These are phyloP conservation scores for Diversispora eburnea DNA, from an alignment of 192 early-diverging fungal species.

Conservation along the genomic window DNA sequence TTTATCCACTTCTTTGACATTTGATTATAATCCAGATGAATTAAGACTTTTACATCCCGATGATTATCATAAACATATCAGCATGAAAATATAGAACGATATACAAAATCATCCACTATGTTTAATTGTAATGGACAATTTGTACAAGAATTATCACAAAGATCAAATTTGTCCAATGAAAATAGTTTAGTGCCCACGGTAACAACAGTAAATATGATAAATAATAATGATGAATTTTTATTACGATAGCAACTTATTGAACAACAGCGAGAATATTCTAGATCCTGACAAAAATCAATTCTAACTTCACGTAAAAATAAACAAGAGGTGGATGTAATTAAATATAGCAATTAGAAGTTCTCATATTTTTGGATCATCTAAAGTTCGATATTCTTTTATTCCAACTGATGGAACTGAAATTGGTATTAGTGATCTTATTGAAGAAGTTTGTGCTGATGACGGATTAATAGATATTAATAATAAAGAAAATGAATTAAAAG, in stretches of 20 bases:
- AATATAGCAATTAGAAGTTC: no score
- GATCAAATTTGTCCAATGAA: no score
- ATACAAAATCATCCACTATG: not conserved
- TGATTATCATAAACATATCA: conserved; percentile 8
- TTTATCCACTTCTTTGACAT: conserved; percentile 2
- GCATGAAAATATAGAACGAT: not conserved
- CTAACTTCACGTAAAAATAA: no score
- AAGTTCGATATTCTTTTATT: conserved; percentile 46
- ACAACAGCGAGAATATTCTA: no score
- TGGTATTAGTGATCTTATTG: conserved; percentile 46
- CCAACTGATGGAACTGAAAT: conserved; percentile 38
- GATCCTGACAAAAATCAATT: no score
- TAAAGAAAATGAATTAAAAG: not conserved
- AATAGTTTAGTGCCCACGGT: no score
- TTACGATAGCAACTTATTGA: conserved; percentile 25
- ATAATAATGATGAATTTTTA: not conserved
- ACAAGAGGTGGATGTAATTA: no score
- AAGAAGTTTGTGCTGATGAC: conserved; percentile 39
- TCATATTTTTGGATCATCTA: conserved; percentile 36
- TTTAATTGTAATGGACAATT: no score
- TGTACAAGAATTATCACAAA: no score
- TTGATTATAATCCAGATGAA: conserved; percentile 26
- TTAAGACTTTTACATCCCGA: conserved; percentile 14
- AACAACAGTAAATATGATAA: no score
- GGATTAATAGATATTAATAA: conserved; percentile 1